Evolutionary conservation across 108 stramenopile genomes (phyloP), one percentile per base, ranked within the genome.

Genomic region (Chaetoceros muelleri): DNA sequence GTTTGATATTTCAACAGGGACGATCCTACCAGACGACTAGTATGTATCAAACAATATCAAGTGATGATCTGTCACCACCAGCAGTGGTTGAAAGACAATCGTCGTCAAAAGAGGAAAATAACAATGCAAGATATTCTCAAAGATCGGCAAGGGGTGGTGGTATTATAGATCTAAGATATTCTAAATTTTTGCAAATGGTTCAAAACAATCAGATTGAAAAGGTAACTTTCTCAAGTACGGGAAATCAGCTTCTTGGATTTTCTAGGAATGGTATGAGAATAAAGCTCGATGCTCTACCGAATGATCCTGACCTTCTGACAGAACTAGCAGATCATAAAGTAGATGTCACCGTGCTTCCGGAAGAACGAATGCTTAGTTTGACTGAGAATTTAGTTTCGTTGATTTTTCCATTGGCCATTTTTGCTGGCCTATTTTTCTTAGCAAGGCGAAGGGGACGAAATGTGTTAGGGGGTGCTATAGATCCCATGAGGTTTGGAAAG

Each of bases 401-500:
- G 5, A 40, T 40, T 40, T 40, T 40, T 40, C 34, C 34, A 40
- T 40, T 40, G 5, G 34, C 34, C 34, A 40, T 40, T 5, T 40
- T 40, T 13, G 34, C 34, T 40, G 34, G 34, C 5, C 13, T 40
- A 13, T 40, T 40, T 13, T 40, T 40, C 34, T 13, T 40, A 10
- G 8, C 13, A 10, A 5, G 34, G 5, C 5, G 34, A 13, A 5
- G 13, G 13, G 34, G 34, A 5, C 13, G 8, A 5, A 40, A 10
- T 5, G 5, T 40, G 34, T 5, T 5, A 10, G 13, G 34, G 13
- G 34, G 34, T 10, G 34, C 8, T 40, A 40, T 40, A 13, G 34
- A 40, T 40, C 34, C 34, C 34, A 40, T 40, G 13, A 13, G 13
- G 5, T 40, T 93, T 55, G 90, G 90, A 48, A 84, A 84, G 61